phyloP scores from a whole-genome alignment of 75 land plant genomes.

The Sequoia sempervirens region DNA sequence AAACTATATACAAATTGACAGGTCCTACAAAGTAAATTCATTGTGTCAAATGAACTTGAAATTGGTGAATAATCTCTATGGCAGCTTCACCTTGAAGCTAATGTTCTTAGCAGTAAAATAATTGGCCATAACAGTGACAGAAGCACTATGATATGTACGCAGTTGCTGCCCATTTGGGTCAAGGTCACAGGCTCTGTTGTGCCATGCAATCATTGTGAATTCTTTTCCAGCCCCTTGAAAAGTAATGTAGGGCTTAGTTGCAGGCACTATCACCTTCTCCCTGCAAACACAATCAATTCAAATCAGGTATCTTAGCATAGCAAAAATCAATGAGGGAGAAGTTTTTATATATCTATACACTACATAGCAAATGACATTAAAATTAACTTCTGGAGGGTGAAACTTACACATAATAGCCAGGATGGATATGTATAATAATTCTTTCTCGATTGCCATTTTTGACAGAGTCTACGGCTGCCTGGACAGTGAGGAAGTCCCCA shows the following conservation, averaged over 20 bases:
- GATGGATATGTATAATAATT: slow-evolving; percentile 46
- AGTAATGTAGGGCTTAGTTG: slow-evolving; percentile 77
- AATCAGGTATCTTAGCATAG: neutral
- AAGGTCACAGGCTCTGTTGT: slow-evolving; percentile 61
- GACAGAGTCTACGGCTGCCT: slow-evolving; percentile 79
- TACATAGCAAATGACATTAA: neutral
- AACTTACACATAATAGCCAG: slow-evolving; percentile 65
- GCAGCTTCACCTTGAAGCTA: slow-evolving; percentile 70
- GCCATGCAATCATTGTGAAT: slow-evolving; percentile 66
- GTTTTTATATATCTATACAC: neutral
- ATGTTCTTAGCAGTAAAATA: slow-evolving; percentile 81
- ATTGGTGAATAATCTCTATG: neutral
- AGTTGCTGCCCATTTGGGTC: slow-evolving; percentile 76
- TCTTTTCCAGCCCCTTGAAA: slow-evolving; percentile 77
- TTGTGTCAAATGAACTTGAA: too few species aligned
- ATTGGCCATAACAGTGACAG: slow-evolving; percentile 62
- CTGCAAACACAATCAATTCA: slow-evolving; percentile 29
- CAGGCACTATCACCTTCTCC: slow-evolving; percentile 94
- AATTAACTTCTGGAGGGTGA: neutral
- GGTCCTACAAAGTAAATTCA: neutral
- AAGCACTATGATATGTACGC: slow-evolving; percentile 76
- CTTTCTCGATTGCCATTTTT: slow-evolving; percentile 48
- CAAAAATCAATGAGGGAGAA: neutral
- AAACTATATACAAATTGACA: neutral
- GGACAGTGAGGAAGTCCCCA: slow-evolving; percentile 63